These are phyloP conservation scores for Aspergillus egyptiacus DNA, from an alignment of 495 filamentous ascomycete species.

Conservation along the genomic window DNA sequence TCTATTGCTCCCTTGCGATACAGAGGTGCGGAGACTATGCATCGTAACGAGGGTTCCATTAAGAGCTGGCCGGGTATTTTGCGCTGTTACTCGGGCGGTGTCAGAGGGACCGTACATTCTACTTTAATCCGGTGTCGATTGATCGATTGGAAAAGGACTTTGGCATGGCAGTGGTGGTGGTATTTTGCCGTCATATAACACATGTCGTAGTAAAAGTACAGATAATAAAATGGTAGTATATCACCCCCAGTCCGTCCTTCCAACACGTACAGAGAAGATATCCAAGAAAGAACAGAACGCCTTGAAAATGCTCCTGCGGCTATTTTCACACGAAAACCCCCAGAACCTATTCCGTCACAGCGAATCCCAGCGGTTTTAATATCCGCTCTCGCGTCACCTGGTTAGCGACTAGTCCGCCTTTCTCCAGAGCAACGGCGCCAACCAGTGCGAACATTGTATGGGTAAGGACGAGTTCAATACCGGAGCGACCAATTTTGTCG, in stretches of 20 bases:
- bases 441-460: constrained; percentile 77
- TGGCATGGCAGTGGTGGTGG: not conserved
- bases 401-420: constrained; percentile 72
- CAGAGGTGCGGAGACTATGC: constrained; percentile 66
- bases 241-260: constrained; percentile 5
- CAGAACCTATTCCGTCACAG: constrained; percentile 25
- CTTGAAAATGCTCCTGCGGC: constrained; percentile 38
- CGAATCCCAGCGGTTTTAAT: constrained; percentile 49
- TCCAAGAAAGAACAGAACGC: constrained; percentile 30
- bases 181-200: constrained; percentile 16
- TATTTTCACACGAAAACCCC: constrained; percentile 21
- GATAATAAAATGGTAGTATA: constrained; percentile 12
- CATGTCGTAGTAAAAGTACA: constrained; percentile 22
- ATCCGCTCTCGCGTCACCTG: constrained; percentile 71
- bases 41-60: constrained; percentile 64
- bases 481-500: constrained; percentile 63
- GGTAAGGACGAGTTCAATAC: constrained; percentile 63
- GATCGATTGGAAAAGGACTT: not conserved
- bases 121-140: constrained; percentile 6
- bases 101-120: constrained; percentile 79
- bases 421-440: constrained; percentile 79
- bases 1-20: constrained; percentile 77
- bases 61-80: constrained; percentile 84
- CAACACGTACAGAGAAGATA: constrained; percentile 19
- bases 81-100: constrained; percentile 72